Percentiles rank a stretch among this genome's conserved stretches.
These are phyloP conservation scores for Naganishia antarctica DNA, from an alignment of 768 basidiomycete genomes.

Conservation along the genomic window DNA sequence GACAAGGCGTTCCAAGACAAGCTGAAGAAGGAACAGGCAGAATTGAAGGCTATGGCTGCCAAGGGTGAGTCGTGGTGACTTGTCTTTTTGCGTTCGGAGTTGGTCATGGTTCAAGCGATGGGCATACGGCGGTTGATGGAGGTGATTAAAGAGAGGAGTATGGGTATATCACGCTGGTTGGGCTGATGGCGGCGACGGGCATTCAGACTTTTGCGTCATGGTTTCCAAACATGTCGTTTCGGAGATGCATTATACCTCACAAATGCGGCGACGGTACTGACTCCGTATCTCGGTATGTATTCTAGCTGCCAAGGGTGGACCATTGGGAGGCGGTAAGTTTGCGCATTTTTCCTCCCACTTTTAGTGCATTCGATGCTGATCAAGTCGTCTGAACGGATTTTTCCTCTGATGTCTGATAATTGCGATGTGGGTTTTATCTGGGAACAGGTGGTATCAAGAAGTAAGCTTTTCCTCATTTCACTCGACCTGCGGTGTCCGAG, in stretches of 20 bases:
- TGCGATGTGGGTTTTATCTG: not conserved
- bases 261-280: not conserved
- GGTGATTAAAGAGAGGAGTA: no score
- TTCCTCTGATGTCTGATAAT: not conserved
- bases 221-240: no score
- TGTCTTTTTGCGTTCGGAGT: no score
- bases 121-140: no score
- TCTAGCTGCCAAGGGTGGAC: constrained; percentile 18
- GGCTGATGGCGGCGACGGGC: no score
- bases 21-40: constrained; percentile 29
- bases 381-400: no score
- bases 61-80: constrained; percentile 27
- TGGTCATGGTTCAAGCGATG: no score
- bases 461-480: not conserved
- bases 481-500: not conserved
- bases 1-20: constrained; percentile 31
- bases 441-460: constrained; percentile 16
- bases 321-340: constrained; percentile 22
- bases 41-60: constrained; percentile 34
- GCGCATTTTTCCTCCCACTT: no score
- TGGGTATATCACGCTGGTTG: no score
- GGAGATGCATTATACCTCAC: not conserved
- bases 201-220: no score
- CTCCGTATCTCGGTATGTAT: not conserved
- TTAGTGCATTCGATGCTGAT: no score